Evolutionary conservation across 129 eudicot genomes (phyloP).

Genomic region (carrot (Daucus carota)): DNA sequence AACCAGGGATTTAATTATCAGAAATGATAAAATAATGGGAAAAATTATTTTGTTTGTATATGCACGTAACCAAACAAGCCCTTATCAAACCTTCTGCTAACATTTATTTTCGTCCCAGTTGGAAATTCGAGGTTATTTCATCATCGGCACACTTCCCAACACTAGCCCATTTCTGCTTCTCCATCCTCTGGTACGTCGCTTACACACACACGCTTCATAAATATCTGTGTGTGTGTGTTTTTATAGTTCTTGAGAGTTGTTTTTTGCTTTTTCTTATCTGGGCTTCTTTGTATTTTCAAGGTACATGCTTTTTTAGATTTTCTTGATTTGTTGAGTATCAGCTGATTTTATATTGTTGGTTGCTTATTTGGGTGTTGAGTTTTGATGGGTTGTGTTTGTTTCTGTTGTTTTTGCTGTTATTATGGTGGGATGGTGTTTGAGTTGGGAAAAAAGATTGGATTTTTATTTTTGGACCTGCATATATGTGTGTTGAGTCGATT

Average conservation of each 20-base stretch:
- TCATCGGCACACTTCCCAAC: conserved; percentile 45
- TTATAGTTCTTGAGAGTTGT: too few species aligned
- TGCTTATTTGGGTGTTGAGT: not conserved
- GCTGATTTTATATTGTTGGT: not conserved
- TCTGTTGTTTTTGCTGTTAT: too few species aligned
- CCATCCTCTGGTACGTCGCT: not conserved
- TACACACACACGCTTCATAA: not conserved
- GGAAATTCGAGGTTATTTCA: conserved; percentile 29
- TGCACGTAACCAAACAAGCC: conserved; percentile 51
- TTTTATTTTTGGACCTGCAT: too few species aligned
- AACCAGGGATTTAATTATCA: not conserved
- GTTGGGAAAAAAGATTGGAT: not conserved
- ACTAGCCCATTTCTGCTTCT: conserved; percentile 18
- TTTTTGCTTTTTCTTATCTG: not conserved
- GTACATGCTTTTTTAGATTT: not conserved
- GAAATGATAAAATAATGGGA: not conserved
- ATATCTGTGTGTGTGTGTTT: too few species aligned
- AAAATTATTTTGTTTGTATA: conserved; percentile 6
- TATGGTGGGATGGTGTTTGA: too few species aligned
- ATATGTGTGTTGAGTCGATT: not conserved
- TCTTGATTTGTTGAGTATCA: not conserved
- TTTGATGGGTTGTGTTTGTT: not conserved
- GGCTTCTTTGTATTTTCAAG: not conserved
- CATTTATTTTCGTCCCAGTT: not conserved
- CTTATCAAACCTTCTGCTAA: conserved; percentile 39